These are phyloP conservation scores for Pseudocercospora fijiensis DNA, from an alignment of 2,329 filamentous ascomycete genomes.

Conservation along the genomic window DNA sequence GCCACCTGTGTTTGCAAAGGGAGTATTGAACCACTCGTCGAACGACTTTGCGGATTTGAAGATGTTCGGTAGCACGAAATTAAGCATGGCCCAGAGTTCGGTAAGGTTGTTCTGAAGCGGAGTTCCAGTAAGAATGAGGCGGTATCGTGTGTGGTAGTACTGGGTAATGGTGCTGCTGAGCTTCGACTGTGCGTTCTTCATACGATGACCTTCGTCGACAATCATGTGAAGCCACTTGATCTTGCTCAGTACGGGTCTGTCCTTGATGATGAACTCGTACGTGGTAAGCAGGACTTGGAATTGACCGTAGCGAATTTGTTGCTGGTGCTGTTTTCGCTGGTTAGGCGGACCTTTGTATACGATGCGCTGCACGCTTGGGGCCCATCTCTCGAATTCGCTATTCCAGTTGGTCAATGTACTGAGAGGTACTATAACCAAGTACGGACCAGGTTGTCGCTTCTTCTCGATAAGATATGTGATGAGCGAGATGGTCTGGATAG, in stretches of 20 bases:
- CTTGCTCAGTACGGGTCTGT: slow-evolving; percentile 90
- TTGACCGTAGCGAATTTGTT: slow-evolving; percentile 87
- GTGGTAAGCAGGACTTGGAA: slow-evolving; percentile 97
- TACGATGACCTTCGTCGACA: slow-evolving; percentile 97
- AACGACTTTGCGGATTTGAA: slow-evolving; percentile 99
- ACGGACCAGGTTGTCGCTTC: slow-evolving; percentile 89
- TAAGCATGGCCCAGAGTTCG: slow-evolving; percentile 95
- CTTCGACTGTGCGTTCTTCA: slow-evolving; percentile 98
- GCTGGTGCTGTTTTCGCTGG: slow-evolving; percentile 82
- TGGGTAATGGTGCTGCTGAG: slow-evolving; percentile 90
- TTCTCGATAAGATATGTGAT: slow-evolving; percentile 96
- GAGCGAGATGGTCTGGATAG: slow-evolving; percentile 96
- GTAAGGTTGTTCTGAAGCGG: slow-evolving; percentile 95
- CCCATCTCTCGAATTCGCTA: slow-evolving; percentile 98
- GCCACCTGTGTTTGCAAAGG: slow-evolving; percentile 94
- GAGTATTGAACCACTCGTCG: slow-evolving; percentile 99
- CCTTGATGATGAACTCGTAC: slow-evolving; percentile 99
- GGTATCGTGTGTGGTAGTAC: slow-evolving; percentile 93
- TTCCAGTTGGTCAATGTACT: slow-evolving; percentile 99
- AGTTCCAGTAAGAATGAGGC: slow-evolving; percentile 94
- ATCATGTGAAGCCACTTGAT: slow-evolving; percentile 99
- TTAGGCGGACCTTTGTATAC: slow-evolving; percentile 97
- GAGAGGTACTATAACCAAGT: slow-evolving; percentile 92
- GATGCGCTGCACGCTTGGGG: slow-evolving; percentile 77
- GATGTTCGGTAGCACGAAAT: slow-evolving; percentile 96